Evolutionary conservation across 164 flowering plant genomes (phyloP), one percentile per base, ranked within the genome.

Genomic region (Vitis rupestris): DNA sequence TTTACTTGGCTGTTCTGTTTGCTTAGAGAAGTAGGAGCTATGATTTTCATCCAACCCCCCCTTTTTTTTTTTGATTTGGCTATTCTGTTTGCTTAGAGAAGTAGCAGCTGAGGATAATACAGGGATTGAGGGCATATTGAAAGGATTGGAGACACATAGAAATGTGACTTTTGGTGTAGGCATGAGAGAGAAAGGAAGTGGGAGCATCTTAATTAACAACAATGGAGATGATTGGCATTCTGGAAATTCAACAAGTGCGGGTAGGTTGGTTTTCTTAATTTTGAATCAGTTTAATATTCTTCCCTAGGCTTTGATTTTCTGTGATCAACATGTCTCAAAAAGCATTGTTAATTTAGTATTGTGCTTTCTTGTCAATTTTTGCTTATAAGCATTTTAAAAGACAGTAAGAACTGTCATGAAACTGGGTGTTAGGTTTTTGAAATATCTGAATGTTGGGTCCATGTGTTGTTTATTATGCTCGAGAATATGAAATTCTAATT

Each of bases 41-140:
- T 3, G 44, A 0, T 3, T 23, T 23, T 23, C 27, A 23, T 23
- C 44, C 44, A 3, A 37, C 44, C 44, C 44, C 44, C 0, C n/a
- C n/a, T n/a, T n/a, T 37, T 37, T 37, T 37, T 3, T 0, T 37
- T 37, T 37, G 44, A 37, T 7, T 37, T 37, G 7, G 44, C 44
- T 8, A 10, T 70, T 79, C 50, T 19, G 16, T 62, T 60, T 63
- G 30, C 11, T 17, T 73, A 89, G 97, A 65, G 85, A 79, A 74
- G 63, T 50, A 27, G 78, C 48, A 49, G 70, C 74, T 50, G 82
- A 72, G 68, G 79, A 80, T 48, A 86, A 81, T 27, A 52, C 77
- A 23, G 97, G 98, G 48, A 78, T 91, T 65, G 88, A 87, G 72
- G 97, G 94, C 55, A 94, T 94, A 37, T 72, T 94, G 83, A 83